Conservation (phyloP, 1,139 yeast species). For the Hyphopichia pseudoburtonii region DNA sequence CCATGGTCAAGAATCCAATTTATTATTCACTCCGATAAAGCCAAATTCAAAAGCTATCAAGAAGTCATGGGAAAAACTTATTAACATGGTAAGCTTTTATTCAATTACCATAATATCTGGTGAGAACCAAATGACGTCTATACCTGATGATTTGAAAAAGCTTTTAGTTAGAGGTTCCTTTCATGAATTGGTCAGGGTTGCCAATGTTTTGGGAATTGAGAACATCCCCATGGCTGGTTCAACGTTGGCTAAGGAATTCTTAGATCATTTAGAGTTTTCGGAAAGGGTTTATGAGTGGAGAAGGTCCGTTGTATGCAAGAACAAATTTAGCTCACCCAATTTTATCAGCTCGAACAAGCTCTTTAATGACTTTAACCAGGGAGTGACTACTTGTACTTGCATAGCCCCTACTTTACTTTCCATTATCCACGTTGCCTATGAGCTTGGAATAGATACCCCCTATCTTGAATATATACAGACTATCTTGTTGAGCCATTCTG, state of each 20-base stretch:
- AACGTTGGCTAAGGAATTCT: slow-evolving; percentile 10
- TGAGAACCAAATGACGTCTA: slow-evolving; percentile 18
- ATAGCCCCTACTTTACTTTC: too few relatives aligned
- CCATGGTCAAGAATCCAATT: too few relatives aligned
- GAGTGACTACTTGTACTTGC: too few relatives aligned
- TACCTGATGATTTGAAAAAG: slow-evolving; percentile 12
- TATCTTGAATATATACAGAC: slow-evolving; percentile 16
- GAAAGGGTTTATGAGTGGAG: slow-evolving; percentile 11
- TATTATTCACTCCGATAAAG: too few relatives aligned
- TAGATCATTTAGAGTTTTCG: slow-evolving; percentile 11
- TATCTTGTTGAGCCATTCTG: too few relatives aligned
- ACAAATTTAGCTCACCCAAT: slow-evolving; percentile 13
- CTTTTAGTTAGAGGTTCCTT: slow-evolving; percentile 17
- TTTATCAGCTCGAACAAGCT: slow-evolving; percentile 12
- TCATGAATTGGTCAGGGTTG: slow-evolving; percentile 17
- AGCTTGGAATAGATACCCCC: slow-evolving; percentile 9
- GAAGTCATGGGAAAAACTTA: slow-evolving; percentile 17
- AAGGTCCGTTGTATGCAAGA: slow-evolving; percentile 5
- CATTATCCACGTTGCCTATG: slow-evolving; percentile 12
- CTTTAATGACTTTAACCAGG: slow-evolving; percentile 21
- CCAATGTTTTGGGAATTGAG: slow-evolving; percentile 7
- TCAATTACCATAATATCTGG: slow-evolving; percentile 21
- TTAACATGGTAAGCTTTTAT: slow-evolving; percentile 16
- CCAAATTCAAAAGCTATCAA: too few relatives aligned
- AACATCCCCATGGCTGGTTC: slow-evolving; percentile 11